phyloP scores from a whole-genome alignment of 768 basidiomycete species.

The Strobilomyces echinocephalus region DNA sequence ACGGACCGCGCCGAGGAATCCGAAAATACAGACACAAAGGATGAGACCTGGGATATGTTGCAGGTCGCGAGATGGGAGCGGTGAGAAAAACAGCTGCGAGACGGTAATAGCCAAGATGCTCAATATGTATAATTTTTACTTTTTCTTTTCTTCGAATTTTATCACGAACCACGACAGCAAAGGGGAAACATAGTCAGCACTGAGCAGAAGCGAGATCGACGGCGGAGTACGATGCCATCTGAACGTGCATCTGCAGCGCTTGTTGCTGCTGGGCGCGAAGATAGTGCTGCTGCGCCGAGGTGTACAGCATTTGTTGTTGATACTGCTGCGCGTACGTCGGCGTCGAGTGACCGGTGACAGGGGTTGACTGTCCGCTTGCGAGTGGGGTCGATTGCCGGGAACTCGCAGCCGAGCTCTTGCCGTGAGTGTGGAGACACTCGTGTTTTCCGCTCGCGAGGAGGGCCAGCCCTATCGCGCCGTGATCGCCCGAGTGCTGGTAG shows the following conservation, averaged over 20 bases:
- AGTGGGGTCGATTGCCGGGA: conserved; percentile 32
- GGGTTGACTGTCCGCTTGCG: conserved; percentile 30
- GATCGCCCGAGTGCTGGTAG: conserved; percentile 94
- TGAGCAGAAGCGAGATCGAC: conserved; percentile 13
- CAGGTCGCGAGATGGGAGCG: conserved; percentile 22
- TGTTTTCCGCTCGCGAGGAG: conserved; percentile 75
- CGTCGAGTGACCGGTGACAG: conserved; percentile 27
- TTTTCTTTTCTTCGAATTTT: conserved; percentile 13
- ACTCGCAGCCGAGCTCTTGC: conserved; percentile 28
- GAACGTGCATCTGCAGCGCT: conserved; percentile 27
- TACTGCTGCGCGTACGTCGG: conserved; percentile 32
- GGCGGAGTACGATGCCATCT: conserved; percentile 21
- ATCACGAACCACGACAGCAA: too few species aligned
- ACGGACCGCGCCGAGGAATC: conserved; percentile 7
- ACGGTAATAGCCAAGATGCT: conserved; percentile 27
- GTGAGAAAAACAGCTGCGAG: conserved; percentile 6
- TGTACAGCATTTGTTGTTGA: conserved; percentile 35
- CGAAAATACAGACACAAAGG: background rate
- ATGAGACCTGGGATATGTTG: conserved; percentile 33
- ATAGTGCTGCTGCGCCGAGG: conserved; percentile 36
- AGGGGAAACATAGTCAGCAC: too few species aligned
- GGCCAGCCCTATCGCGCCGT: conserved; percentile 84
- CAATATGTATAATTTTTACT: conserved; percentile 37
- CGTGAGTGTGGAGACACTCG: conserved; percentile 41
- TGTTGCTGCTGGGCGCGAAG: conserved; percentile 33